phyloP scores from a whole-genome alignment of 2,329 filamentous ascomycete species.

The Geosmithia putterillii region DNA sequence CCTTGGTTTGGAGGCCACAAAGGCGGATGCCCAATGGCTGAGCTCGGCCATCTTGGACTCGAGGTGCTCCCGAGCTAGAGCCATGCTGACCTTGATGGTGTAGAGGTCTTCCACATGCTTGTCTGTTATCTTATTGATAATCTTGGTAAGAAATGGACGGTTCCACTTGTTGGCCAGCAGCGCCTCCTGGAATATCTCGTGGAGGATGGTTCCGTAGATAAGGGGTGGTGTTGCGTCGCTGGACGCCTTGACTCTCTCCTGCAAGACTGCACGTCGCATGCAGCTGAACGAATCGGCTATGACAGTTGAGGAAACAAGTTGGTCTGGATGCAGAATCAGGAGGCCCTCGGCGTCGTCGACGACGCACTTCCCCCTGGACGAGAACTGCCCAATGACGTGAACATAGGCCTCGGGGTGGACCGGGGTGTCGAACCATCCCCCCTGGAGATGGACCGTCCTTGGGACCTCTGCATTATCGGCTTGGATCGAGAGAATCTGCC shows the following conservation, averaged over 20 bases:
- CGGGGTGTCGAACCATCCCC: constrained; percentile 76
- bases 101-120: constrained; percentile 83
- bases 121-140: constrained; percentile 58
- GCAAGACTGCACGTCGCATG: constrained; percentile 78
- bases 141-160: constrained; percentile 46
- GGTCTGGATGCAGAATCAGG: constrained; percentile 86
- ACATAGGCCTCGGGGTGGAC: constrained; percentile 66
- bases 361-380: constrained; percentile 57
- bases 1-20: constrained; percentile 60
- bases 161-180: constrained; percentile 77
- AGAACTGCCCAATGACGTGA: constrained; percentile 74
- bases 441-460: constrained; percentile 64
- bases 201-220: constrained; percentile 85
- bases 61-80: constrained; percentile 66
- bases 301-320: constrained; percentile 87
- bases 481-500: constrained; percentile 67
- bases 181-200: constrained; percentile 91
- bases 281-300: constrained; percentile 95
- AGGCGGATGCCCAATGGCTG: constrained; percentile 70
- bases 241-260: constrained; percentile 89
- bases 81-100: constrained; percentile 64
- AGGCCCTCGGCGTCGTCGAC: constrained; percentile 76
- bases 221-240: constrained; percentile 68
- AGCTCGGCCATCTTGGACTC: constrained; percentile 73
- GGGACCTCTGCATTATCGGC: constrained; percentile 57